Evolutionary conservation across 2,329 filamentous ascomycete genomes (phyloP), one percentile per base, ranked within the genome.

Genomic region (Teratosphaeria viscida): DNA sequence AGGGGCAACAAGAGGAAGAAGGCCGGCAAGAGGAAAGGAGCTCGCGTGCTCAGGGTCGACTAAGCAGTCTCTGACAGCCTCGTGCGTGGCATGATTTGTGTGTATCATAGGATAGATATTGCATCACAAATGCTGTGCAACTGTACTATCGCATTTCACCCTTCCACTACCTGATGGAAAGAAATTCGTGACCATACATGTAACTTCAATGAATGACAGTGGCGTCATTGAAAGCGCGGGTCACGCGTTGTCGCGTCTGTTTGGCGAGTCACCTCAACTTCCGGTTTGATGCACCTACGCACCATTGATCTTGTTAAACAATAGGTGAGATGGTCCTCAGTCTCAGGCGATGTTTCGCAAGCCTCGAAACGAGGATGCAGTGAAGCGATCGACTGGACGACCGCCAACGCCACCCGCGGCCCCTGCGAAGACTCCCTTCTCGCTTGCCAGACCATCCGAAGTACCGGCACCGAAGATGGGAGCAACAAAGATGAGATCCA

Each of bases 1-100:
- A 85, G 84, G 70, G 89, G 89, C 43, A 85, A 87, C 75, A 92
- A 91, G 83, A 90, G 88, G 83, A 92, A 89, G 86, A 88, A 87
- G 81, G 74, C 80, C 1, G 74, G 76, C 39, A 92, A 89, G 80
- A 86, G 86, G 76, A 84, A 83, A 71, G 88, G 86, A n/a, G 79
- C 87, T 52, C 82, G 87, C 66, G 81, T 85, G 56, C 79, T 92
- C 63, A 82, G 89, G 62, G 82, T 89, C 61, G 89, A 92, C 68
- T 92, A 56, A 32, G 53, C 27, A 12, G 43, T 23, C 43, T 23
- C 43, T n/a, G 23, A 23, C 43, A 49, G 43, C 2, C 37, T 49
- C 7, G 43, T n/a, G 19, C 43, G 3, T 49, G 43, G 16, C 43
- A 49, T 49, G 16, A 19, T 10, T 6, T 10, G 7, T 49, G 43